Base-by-base conservation (phyloP, 2,329 filamentous ascomycete species). In the Myriosclerotinia curreyana region DNA sequence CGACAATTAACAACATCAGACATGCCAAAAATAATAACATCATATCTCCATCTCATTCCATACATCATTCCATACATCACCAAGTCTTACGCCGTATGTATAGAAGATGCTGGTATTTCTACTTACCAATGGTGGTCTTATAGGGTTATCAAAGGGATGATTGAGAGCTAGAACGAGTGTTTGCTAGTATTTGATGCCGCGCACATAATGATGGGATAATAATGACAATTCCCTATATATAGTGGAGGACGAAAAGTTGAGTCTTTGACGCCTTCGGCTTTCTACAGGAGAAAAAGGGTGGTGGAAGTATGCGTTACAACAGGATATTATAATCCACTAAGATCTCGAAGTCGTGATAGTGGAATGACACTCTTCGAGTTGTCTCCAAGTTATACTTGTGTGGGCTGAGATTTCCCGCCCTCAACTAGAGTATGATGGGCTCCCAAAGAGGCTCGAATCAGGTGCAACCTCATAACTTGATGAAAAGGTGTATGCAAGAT, bases 1-100 rank as follows among this genome's bases (percentile, higher is more conserved):
- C 42, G 55, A 58, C 20, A 22, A 25, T 46, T 17, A 58, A 58
- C 42, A 58, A 58, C 28, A 15, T 58, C 44, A 58, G 40, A 34
- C 40, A 46, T 3, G 25, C 4, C 11, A 3, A 36, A 5, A 12
- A 46, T 3, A 46, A 46, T 14, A 46, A 46, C 20, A 46, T 28
- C 42, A n/a, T 46, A 12, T 20, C 36, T 54, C 22, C 22, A 36
- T 53, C 34, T 42, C 11, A 15, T 17, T 44, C 17, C 53, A 44
- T 2, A 48, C 15, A 58, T 42, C 11, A 15, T 17, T 44, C 17
- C 53, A 44, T 2, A 48, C 15, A 58, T 7, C 28, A 36, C 28
- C 40, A 7, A 46, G 28, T 36, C 17, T 58, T n/a, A 4, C 36
- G 2, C 31, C 14, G 12, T 20, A 2, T 14, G 15, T 14, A 7